phyloP scores from a whole-genome alignment of 164 flowering plant genomes.

The Pachysandra terminalis region DNA sequence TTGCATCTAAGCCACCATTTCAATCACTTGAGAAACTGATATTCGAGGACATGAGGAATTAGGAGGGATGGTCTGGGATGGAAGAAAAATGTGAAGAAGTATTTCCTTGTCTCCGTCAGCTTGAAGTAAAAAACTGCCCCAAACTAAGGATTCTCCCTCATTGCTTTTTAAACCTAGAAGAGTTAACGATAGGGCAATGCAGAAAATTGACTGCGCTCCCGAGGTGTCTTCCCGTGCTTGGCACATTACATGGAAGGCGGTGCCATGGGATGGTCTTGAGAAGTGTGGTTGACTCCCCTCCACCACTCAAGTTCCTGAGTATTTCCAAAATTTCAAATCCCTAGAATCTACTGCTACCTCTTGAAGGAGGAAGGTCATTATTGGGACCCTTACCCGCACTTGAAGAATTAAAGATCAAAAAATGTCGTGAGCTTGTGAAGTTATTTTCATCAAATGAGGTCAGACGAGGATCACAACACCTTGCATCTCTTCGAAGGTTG shows the following conservation, averaged over 20 bases:
- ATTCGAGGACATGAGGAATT: conserved; percentile 11
- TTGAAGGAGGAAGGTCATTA: neutral
- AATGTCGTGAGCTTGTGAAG: too few relatives aligned
- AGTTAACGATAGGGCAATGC: neutral
- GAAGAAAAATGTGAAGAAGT: neutral
- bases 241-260: neutral
- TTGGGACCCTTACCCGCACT: neutral
- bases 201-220: neutral
- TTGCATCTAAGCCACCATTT: too few relatives aligned
- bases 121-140: conserved; percentile 13
- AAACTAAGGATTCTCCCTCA: conserved; percentile 4
- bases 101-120: conserved; percentile 19
- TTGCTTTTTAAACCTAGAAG: neutral
- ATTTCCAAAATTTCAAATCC: too few relatives aligned
- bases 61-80: conserved; percentile 17
- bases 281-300: neutral
- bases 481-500: neutral
- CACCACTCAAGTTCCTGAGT: neutral
- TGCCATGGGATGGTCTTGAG: too few relatives aligned
- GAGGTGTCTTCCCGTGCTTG: neutral
- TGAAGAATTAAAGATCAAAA: conserved; percentile 3
- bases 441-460: neutral
- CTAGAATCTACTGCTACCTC: neutral
- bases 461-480: neutral
- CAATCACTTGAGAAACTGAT: too few relatives aligned